Evolutionary conservation across 2,329 filamentous ascomycete species (phyloP).

Genomic region (Cytospora paraplurivora): DNA sequence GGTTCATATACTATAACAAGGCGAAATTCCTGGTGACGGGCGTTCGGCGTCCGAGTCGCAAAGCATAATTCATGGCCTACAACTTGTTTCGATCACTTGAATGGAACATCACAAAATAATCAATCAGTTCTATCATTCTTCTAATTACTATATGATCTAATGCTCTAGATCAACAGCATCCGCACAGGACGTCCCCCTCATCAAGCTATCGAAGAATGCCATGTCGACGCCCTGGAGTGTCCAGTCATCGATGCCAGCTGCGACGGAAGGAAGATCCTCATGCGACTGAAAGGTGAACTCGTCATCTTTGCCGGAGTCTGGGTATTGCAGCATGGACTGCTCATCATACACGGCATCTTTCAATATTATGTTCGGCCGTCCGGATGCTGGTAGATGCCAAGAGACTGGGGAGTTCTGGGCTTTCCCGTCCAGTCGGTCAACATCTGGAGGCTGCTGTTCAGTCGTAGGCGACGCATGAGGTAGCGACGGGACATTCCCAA

Average conservation of each 20-base stretch:
- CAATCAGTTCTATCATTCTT: too few relatives aligned
- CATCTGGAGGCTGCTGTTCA: not conserved
- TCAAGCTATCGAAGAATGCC: constrained; percentile 6
- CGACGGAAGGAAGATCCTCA: not conserved
- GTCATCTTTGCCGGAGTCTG: not conserved
- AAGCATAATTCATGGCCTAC: too few relatives aligned
- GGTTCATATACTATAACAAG: too few relatives aligned
- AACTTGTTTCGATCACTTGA: too few relatives aligned
- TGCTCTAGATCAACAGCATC: not conserved
- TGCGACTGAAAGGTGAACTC: not conserved
- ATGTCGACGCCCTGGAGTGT: not conserved
- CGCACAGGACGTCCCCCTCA: not conserved
- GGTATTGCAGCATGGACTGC: not conserved
- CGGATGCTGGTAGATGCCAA: too few relatives aligned
- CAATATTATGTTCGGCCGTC: not conserved
- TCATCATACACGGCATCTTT: not conserved
- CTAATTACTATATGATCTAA: too few relatives aligned
- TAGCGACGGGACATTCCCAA: not conserved
- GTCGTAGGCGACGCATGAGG: not conserved
- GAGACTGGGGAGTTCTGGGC: too few relatives aligned
- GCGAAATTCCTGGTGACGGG: too few relatives aligned
- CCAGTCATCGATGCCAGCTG: not conserved
- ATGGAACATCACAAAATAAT: too few relatives aligned
- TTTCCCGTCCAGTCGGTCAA: not conserved
- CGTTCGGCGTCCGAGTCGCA: too few relatives aligned